Percentiles rank a stretch among this genome's conserved stretches.
phyloP scores from a whole-genome alignment of 129 eudicot species.

The Erigeron canadensis region DNA sequence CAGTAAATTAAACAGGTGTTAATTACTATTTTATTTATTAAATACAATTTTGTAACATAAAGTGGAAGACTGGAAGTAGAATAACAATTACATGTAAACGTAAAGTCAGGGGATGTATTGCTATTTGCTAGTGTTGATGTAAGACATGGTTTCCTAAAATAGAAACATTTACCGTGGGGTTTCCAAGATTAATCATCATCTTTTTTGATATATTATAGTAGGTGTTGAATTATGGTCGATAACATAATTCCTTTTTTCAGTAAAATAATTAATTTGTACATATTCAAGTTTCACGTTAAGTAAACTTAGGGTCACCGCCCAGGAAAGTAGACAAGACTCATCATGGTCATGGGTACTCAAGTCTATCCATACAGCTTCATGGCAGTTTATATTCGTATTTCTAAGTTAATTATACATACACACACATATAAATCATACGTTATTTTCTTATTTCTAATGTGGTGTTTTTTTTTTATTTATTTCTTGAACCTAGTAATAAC shows the following conservation, averaged over 20 bases:
- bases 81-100: conserved; percentile 22
- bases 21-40: too few relatives aligned
- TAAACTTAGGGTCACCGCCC: not conserved
- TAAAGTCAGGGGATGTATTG: conserved; percentile 20
- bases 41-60: not conserved
- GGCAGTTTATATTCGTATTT: not conserved
- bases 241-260: not conserved
- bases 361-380: not conserved
- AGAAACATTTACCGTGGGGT: conserved; percentile 29
- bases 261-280: not conserved
- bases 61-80: not conserved
- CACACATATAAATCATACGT: too few relatives aligned
- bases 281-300: not conserved
- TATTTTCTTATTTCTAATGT: too few relatives aligned
- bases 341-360: too few relatives aligned
- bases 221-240: conserved; percentile 18
- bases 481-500: too few relatives aligned
- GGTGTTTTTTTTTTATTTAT: too few relatives aligned
- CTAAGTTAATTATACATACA: too few relatives aligned
- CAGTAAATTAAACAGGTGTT: not conserved
- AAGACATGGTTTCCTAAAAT: conserved; percentile 34
- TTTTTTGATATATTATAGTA: conserved; percentile 9
- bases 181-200: conserved; percentile 8
- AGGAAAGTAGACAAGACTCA: not conserved
- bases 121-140: too few relatives aligned